Evolutionary conservation across 148 eudicot genomes (phyloP).

Genomic region (Dianthus caryophyllus): DNA sequence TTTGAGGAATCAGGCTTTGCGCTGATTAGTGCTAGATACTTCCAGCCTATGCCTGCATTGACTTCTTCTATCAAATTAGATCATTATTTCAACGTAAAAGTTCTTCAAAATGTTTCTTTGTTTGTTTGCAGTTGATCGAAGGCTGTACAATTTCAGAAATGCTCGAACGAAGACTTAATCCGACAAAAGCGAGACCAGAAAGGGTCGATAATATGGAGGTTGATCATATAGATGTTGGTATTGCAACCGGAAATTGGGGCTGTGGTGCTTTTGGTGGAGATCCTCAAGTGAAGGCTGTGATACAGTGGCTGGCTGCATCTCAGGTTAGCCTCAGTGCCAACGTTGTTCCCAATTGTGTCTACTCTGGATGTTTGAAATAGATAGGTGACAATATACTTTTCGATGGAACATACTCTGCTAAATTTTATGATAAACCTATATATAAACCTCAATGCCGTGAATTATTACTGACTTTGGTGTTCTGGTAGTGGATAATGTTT

Average conservation of each 20-base stretch:
- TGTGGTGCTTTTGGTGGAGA: constrained; percentile 99
- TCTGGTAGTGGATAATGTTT: neutral
- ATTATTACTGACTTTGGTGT: neutral
- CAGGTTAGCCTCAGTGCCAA: constrained; percentile 45
- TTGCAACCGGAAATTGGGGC: constrained; percentile 98
- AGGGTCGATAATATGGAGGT: constrained; percentile 16
- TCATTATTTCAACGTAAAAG: neutral
- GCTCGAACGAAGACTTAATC: constrained; percentile 15
- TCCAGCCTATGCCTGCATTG: constrained; percentile 2
- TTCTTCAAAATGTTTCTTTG: constrained; percentile 14
- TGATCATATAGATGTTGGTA: constrained; percentile 40
- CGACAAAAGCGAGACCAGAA: constrained; percentile 14
- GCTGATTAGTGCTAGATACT: neutral
- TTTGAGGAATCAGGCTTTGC: neutral
- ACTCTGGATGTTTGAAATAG: constrained; percentile 5
- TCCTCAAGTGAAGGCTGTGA: constrained; percentile 72
- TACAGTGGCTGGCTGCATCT: constrained; percentile 98
- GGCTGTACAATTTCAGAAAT: constrained; percentile 16
- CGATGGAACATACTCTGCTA: neutral
- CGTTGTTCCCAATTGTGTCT: neutral
- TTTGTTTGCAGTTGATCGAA: constrained; percentile 20
- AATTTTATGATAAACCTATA: neutral
- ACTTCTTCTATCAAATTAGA: constrained; percentile 8
- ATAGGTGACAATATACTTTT: neutral
- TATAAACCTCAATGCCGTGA: neutral